Conservation (phyloP, 306 rosid genomes). For the Quercus suber region DNA sequence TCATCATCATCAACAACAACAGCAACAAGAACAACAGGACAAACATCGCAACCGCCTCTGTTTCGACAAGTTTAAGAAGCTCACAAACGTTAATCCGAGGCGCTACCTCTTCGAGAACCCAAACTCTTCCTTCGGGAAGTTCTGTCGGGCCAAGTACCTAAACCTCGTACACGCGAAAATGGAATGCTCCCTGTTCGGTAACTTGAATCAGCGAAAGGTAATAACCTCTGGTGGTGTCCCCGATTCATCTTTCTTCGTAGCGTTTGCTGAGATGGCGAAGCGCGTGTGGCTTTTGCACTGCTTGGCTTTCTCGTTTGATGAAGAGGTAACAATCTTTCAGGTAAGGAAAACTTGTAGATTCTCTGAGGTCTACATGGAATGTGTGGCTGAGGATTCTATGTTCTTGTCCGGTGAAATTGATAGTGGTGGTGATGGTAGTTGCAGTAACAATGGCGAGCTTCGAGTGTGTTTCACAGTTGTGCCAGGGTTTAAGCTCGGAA, state of each 20-base stretch:
- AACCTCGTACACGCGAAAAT: slow-evolving; percentile 81
- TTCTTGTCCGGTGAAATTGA: slow-evolving; percentile 29
- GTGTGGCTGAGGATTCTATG: slow-evolving; percentile 48
- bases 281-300: slow-evolving; percentile 78
- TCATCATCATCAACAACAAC: too few relatives aligned
- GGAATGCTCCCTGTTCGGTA: slow-evolving; percentile 95
- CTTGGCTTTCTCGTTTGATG: slow-evolving; percentile 61
- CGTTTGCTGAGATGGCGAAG: slow-evolving; percentile 77
- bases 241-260: slow-evolving; percentile 64
- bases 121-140: slow-evolving; percentile 48
- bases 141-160: slow-evolving; percentile 63
- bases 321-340: slow-evolving; percentile 58
- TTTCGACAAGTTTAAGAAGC: slow-evolving; percentile 62
- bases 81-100: slow-evolving; percentile 45
- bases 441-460: slow-evolving; percentile 22
- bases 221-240: slow-evolving; percentile 73
- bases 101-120: slow-evolving; percentile 48
- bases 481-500: slow-evolving; percentile 79
- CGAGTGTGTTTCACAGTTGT: slow-evolving; percentile 78
- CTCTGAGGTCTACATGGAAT: slow-evolving; percentile 94
- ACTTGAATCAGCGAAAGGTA: slow-evolving; percentile 71
- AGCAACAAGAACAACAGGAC: not conserved
- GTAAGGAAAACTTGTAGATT: slow-evolving; percentile 63
- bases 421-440: slow-evolving; percentile 4
- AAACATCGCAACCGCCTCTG: slow-evolving; percentile 20